Conservation (phyloP, 1,284 basidiomycete genomes). For the Psilocybe mexicana region DNA sequence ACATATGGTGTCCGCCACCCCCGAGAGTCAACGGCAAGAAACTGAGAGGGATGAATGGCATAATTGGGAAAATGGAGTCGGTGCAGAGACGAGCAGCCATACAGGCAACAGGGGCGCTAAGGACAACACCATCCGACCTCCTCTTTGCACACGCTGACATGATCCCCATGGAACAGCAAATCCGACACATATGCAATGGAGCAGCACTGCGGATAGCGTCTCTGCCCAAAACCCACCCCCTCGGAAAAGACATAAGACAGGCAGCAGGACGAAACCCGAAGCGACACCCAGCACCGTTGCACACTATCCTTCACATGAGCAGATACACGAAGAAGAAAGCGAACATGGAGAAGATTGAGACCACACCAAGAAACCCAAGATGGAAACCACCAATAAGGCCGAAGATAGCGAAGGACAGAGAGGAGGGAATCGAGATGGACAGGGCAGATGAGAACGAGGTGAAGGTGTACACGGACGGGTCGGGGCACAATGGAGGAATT, state of each 20-base stretch:
- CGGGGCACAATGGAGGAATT: conserved; percentile 25
- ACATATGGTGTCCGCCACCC: conserved; percentile 28
- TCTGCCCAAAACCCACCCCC: conserved; percentile 34
- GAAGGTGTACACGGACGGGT: conserved; percentile 33
- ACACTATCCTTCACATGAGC: conserved; percentile 22
- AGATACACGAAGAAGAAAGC: conserved; percentile 3
- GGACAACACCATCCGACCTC: conserved; percentile 31
- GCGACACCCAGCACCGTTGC: conserved; percentile 11
- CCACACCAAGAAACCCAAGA: background rate
- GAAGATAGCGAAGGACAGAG: conserved; percentile 4
- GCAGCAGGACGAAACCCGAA: background rate
- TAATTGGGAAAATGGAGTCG: conserved; percentile 22
- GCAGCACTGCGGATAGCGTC: conserved; percentile 32
- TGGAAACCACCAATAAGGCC: conserved; percentile 1
- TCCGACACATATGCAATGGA: conserved; percentile 27
- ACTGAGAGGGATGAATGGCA: conserved; percentile 1
- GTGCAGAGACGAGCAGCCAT: conserved; percentile 35
- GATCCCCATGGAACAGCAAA: conserved; percentile 28
- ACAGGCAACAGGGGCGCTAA: conserved; percentile 35
- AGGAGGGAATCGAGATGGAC: conserved; percentile 18
- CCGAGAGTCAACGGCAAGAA: background rate
- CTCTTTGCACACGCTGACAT: conserved; percentile 34
- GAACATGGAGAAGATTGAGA: conserved; percentile 21
- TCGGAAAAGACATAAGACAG: conserved; percentile 12
- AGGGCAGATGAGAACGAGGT: conserved; percentile 16